Evolutionary conservation across 768 basidiomycete species (phyloP), one percentile per base, ranked within the genome.

Genomic region (Suillus fuscotomentosus): DNA sequence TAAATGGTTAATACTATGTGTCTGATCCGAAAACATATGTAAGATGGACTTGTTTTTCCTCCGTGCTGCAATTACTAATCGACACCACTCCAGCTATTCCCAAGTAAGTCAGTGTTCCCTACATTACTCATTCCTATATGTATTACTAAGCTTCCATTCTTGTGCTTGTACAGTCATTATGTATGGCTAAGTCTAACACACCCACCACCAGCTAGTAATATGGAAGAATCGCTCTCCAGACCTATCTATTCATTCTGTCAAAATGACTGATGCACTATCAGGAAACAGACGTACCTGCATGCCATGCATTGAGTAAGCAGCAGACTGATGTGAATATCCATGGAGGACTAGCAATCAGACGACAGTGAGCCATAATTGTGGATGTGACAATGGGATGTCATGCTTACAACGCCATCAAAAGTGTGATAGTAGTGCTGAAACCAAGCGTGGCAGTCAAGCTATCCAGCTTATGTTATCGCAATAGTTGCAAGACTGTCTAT

Each of bases 221-320:
- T 89, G 88, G 77, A 87, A 87, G 75, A 83, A 89, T 20, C 88
- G 82, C 70, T 89, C 88, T 6, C 88, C 88, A 13, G 85, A 84
- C 64, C 77, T 78, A 66, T 88, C 88, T 83, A 47, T 22, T 48
- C 10, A 22, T 51, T 6, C 17, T 38, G 7, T 60, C 22, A 15
- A 48, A 9, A 42, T 42, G 5, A 31, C 5, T 24, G 20, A 24
- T 47, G 55, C 61, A 53, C 41, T 36, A 39, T 65, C 17, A 60
- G 71, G 60, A 55, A 45, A 27, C 17, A 42, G 5, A 65, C 73
- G 57, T 55, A 76, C 82, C 82, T n/a, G 84, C 83, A 69, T 88
- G 78, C 82, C 84, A 83, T 1, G 86, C 86, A 68, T 81, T 86
- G 24, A 83, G 60, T 47, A 80, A 78, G 64, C 83, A 84, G 1